Evolutionary conservation across 768 basidiomycete genomes (phyloP), one percentile per base, ranked within the genome.

Genomic region (Podaxis sp.): DNA sequence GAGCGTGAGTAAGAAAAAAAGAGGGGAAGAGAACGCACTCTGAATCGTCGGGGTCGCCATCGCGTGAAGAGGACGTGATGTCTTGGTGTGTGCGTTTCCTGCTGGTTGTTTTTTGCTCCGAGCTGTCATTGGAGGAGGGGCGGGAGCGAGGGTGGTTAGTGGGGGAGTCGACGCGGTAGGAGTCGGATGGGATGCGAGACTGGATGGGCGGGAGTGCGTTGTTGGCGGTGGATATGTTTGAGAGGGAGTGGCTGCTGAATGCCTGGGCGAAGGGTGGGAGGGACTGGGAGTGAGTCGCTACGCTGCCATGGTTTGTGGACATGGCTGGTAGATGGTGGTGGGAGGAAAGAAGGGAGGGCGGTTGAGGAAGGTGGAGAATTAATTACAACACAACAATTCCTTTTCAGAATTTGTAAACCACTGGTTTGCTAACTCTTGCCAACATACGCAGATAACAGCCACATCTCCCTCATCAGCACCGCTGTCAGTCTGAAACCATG

Each of bases 201-300:
- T 89, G 86, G 54, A 90, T 89, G 59, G 88, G 89, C 11, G 90
- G 89, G 2, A 91, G 78, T 46, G 84, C 74, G 72, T 86, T 87
- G 73, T 76, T 83, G 60, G 76, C 72, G 1, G 65, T 49, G 8
- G 82, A 73, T 22, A 86, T 79, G 63, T 75, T 80, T 73, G 72
- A 77, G 59, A 89, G 74, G 5, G 86, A 85, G 1, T 82, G 81
- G 56, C 68, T 77, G 71, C 82, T 84, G 76, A 93, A 93, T 0
- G 91, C 84, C 76, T 89, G 87, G 1, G 87, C 86, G 74, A 93
- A 93, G 48, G 91, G 89, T 44, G 91, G 91, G 41, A 93, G 84
- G 10, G 89, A 87, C 72, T 87, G 87, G 64, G 76, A 73, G 67
- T 79, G 81, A 48, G 79, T 77, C 52, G 78, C 77, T 74, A 82